Percentiles rank a stretch among this genome's conserved stretches.
phyloP scores from a whole-genome alignment of 2,329 filamentous ascomycete species.

The Rutstroemia sydowiana region DNA sequence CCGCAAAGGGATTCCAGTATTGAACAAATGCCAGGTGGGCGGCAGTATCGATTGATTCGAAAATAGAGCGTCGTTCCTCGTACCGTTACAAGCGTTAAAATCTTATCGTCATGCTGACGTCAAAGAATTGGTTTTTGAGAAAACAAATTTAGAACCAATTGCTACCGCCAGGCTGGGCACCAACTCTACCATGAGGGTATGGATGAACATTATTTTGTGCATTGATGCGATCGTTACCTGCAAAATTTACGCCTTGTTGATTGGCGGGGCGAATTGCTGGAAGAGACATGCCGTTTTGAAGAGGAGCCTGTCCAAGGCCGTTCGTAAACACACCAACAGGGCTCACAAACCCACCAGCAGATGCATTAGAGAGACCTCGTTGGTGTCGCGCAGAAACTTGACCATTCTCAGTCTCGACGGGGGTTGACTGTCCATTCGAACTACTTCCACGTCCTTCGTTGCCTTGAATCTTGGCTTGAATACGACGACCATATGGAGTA shows the following conservation, averaged over 20 bases:
- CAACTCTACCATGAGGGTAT: constrained; percentile 24
- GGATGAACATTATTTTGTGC: constrained; percentile 19
- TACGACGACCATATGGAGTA: constrained; percentile 90
- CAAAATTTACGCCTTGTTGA: constrained; percentile 17
- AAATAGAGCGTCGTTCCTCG: constrained; percentile 28
- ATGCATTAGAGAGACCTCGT: constrained; percentile 28
- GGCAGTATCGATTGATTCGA: constrained; percentile 21
- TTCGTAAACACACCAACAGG: constrained; percentile 24
- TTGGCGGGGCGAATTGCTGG: constrained; percentile 14
- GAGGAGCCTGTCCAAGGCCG: constrained; percentile 18
- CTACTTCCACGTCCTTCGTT: constrained; percentile 38
- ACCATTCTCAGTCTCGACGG: constrained; percentile 19
- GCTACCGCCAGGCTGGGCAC: constrained; percentile 23
- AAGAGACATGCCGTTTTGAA: constrained; percentile 17
- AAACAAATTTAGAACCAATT: constrained; percentile 27
- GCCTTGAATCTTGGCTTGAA: constrained; percentile 76
- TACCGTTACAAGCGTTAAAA: constrained; percentile 33
- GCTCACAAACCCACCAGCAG: constrained; percentile 20
- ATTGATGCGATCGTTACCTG: constrained; percentile 21
- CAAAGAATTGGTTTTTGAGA: constrained; percentile 5
- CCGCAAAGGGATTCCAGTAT: constrained; percentile 2
- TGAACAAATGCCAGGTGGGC: constrained; percentile 13
- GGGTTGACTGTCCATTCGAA: constrained; percentile 28
- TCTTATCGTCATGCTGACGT: constrained; percentile 29
- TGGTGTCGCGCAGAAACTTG: constrained; percentile 27